Base-by-base conservation (phyloP, 768 basidiomycete genomes). In the Boletus rubescentipes region DNA sequence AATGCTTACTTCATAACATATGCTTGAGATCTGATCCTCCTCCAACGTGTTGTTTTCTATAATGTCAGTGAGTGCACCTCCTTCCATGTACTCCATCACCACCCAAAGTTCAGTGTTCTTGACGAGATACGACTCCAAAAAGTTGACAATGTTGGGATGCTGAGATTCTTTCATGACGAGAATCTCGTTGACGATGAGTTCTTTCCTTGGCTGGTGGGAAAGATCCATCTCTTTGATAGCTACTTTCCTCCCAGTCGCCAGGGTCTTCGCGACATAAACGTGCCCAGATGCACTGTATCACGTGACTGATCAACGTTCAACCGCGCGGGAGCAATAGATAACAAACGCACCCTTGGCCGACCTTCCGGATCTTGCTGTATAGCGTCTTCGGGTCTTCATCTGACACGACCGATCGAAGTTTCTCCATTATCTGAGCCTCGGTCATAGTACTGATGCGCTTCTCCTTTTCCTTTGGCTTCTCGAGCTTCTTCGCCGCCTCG, bases 201-300 rank as follows among this genome's bases (percentile, higher is more conserved):
- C 96, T 74, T 98, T 99, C 56, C 96, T 79, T 18, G 95, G 96
- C 65, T 96, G 94, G 67, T 93, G 91, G 20, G 91, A 81, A 37
- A 97, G 77, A 72, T 98, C 94, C 94, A 97, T 97, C 78, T 97
- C 93, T 76, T 98, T 98, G 77, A 98, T 96, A 3, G 94, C 94
- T 11, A 97, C 91, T 72, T 94, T 95, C 73, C 84, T 87, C 47
- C 89, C 87, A 4, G 81, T 90, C 6, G 85, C 76, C 21, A 93
- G 78, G 8, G 86, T 89, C 77, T 97, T 98, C 10, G 97, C 96
- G 21, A 98, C 95, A 67, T 95, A 99, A 12, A 99, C 96, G 67
- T 96, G 93, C 15, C 97, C 96, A 16, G 95, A 98, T 4, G 96
- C 96, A 62, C 96, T 97, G 62, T 5, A 54, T 53, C 59, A 55